A percentile compares a stretch with the other conserved stretches of the same genome.
Evolutionary conservation across 257 asterid genomes (phyloP).

Genomic region (Nicotiana tabacum): DNA sequence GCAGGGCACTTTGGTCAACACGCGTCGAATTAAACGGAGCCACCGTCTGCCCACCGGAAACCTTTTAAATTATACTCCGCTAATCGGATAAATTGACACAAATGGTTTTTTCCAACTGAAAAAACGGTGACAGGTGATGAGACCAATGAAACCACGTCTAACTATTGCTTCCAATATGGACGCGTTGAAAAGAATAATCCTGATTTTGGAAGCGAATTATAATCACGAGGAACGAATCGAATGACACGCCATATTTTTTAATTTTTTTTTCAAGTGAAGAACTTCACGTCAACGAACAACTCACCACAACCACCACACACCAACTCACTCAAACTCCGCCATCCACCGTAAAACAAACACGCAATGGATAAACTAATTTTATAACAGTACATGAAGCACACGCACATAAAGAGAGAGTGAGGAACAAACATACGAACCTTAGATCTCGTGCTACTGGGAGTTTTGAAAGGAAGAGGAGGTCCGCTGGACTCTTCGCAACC

Average conservation of each 20-base stretch:
- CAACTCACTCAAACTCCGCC: conserved; percentile 12
- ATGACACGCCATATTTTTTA: conserved; percentile 14
- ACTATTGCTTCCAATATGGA: conserved; percentile 32
- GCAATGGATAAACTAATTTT: neutral
- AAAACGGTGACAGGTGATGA: neutral
- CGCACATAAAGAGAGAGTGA: neutral
- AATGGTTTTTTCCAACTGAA: neutral
- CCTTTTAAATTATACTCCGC: neutral
- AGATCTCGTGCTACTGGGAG: conserved; percentile 43
- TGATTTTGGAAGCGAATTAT: conserved; percentile 23
- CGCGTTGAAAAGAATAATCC: conserved; percentile 32
- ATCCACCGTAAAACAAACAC: conserved; percentile 10
- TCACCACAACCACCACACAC: conserved; percentile 12
- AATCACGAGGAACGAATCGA: conserved; percentile 24
- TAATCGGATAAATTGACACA: conserved; percentile 2
- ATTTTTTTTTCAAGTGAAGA: neutral
- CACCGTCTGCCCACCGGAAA: conserved; percentile 17
- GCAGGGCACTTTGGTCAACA: conserved; percentile 28
- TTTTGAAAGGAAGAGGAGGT: conserved; percentile 12
- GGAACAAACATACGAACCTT: conserved; percentile 34
- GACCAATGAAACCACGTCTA: conserved; percentile 6
- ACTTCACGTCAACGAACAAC: neutral
- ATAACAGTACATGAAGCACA: neutral
- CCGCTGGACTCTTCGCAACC: conserved; percentile 40
- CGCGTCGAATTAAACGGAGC: conserved; percentile 8